Percentiles rank a stretch among this genome's conserved stretches.
phyloP scores from a whole-genome alignment of 495 filamentous ascomycete species.

The Neurospora sp. region DNA sequence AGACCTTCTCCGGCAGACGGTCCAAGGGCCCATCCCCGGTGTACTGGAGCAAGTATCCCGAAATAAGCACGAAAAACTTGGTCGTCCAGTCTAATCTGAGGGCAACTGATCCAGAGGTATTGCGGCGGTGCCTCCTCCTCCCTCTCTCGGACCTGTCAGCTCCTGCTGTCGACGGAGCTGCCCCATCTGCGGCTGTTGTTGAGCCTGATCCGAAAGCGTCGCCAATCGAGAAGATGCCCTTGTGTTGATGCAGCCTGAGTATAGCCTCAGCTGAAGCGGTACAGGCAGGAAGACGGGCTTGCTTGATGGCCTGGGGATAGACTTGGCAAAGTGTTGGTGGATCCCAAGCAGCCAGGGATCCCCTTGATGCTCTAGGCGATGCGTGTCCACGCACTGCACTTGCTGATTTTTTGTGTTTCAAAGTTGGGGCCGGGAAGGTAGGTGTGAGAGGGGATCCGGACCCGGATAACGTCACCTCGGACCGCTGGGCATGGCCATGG shows the following conservation, averaged over 20 bases:
- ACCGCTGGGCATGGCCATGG: conserved; percentile 18
- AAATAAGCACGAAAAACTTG: conserved; percentile 74
- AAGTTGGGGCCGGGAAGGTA: conserved; percentile 6
- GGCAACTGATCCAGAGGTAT: conserved; percentile 45
- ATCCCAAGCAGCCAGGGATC: conserved; percentile 46
- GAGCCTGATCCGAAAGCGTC: conserved; percentile 31
- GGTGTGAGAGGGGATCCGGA: neutral
- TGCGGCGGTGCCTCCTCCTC: conserved; percentile 39
- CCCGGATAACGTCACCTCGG: conserved; percentile 27
- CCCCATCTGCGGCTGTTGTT: conserved; percentile 1
- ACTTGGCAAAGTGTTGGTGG: conserved; percentile 82
- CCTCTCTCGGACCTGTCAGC: conserved; percentile 26
- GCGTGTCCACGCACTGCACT: conserved; percentile 19
- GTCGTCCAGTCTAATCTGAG: conserved; percentile 65
- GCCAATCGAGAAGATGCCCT: conserved; percentile 31
- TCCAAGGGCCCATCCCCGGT: conserved; percentile 69
- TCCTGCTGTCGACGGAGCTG: neutral
- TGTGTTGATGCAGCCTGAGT: conserved; percentile 48
- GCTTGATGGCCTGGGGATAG: conserved; percentile 70
- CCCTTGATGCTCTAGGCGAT: conserved; percentile 7
- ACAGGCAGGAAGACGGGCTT: conserved; percentile 41
- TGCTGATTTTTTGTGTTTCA: conserved; percentile 30
- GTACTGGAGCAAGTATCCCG: conserved; percentile 84
- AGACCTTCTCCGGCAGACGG: conserved; percentile 74
- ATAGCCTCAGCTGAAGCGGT: conserved; percentile 48